Evolutionary conservation across 305 asterid genomes (phyloP), one percentile per base, ranked within the genome.

Genomic region (Vinca major): DNA sequence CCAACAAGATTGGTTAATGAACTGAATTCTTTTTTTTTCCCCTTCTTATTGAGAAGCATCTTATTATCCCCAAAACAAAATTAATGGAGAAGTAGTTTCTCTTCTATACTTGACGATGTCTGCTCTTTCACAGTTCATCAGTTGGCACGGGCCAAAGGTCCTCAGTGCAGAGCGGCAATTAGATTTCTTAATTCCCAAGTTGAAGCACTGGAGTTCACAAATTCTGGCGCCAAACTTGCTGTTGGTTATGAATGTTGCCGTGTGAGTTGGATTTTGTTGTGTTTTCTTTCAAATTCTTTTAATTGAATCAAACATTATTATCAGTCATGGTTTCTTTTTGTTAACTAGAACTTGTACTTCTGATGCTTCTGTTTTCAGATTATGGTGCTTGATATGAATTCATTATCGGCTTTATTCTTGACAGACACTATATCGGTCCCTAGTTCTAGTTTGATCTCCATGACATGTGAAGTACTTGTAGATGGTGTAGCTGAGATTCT

Each of bases 161-260:
- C 86, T 50, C 75, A 71, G 67, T 79, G 90, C 72, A 77, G 62
- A 80, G 96, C 96, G 75, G 89, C 86, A 71, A 83, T 92, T 76
- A 63, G 81, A 67, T 83, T 92, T 77, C 83, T 80, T 45, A 76
- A 84, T 69, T 82, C 94, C 72, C 77, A 79, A 69, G 85, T 92
- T 76, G 88, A 65, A 81, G 84, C 88, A 50, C 79, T 88, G 69
- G 80, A 80, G 55, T 92, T 89, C 65, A 57, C 84, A 63, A 76
- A 79, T 69, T 70, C 66, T 69, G 92, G 96, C 71, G 80, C 84
- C 72, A 85, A 78, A 79, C 96, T 92, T 72, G 75, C 83, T 73
- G 79, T 84, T 72, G 98, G 89, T 79, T 85, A 86, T 71, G 83
- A 82, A 82, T 85, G 88, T 81, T 80, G 89, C 68, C 89, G 83